Evolutionary conservation across 352 stramenopile genomes (phyloP), one percentile per base, ranked within the genome.

Genomic region (Phytophthora macrochlamydospora): DNA sequence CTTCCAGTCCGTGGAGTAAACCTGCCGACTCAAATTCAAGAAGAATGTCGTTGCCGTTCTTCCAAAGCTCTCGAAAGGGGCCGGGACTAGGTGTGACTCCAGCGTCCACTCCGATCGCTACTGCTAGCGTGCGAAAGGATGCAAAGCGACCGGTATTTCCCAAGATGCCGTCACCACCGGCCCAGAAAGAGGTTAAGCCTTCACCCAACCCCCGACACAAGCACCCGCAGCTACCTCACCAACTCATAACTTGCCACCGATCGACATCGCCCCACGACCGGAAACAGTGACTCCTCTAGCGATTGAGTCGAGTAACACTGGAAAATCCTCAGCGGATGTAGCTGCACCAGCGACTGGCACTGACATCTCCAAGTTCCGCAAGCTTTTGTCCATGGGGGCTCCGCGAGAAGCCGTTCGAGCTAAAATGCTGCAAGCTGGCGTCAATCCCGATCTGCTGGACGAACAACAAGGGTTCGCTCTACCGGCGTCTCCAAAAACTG

Each of bases 311-410:
- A 51, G 63, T 29, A 7, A 18, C 7, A 62, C 1, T 29, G 55
- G n/a, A 4, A 5, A 52, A 54, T 38, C 45, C 12, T 13, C 37
- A 7, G 51, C 44, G 2, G 38, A 65, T 13, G 50, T 62, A 2
- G 56, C 66, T 14, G 40, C 58, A 48, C 30, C 56, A 9, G 32
- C 48, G 4, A 62, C 65, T 5, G 73, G 51, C 9, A 71, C 65
- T 0, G 80, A 91, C 30, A 66, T 90, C 48, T 83, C 77, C 2
- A 87, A 89, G 48, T 98, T 98, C 61, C 97, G 97, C 40, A 98
- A 98, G 64, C 87, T 99, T 72, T 55, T 96, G 11, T 78, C 78
- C 1, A 95, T 97, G 84, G 89, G 88, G 2, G 85, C 93, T 9
- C 88, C 87, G 9, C 72, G 84, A 0, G 91, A 88, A 49, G 91